Percentiles rank a stretch among this genome's conserved stretches.
Conservation (phyloP, 2,329 filamentous ascomycete species). For the Pseudocercospora pini-densiflorae region DNA sequence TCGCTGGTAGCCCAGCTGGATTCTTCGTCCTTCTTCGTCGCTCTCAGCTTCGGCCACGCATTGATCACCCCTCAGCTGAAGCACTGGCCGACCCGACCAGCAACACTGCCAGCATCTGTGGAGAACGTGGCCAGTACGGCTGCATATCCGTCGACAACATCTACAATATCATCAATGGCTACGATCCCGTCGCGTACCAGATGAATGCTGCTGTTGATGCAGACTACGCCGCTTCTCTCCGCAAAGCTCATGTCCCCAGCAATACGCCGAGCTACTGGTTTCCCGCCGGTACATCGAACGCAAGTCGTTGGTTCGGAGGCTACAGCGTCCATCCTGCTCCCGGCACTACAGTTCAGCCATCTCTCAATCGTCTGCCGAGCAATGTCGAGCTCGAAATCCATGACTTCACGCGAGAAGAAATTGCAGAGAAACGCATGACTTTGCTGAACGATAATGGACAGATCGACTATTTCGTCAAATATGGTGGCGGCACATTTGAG, state of each 20-base stretch:
- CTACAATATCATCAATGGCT: constrained; percentile 85
- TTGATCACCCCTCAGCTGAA: constrained; percentile 75
- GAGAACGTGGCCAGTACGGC: constrained; percentile 79
- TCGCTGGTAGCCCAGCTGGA: constrained; percentile 85
- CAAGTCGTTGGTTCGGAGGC: constrained; percentile 46
- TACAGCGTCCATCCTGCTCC: constrained; percentile 37
- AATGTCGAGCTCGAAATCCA: constrained; percentile 91
- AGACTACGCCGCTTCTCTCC: constrained; percentile 75
- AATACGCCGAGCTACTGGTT: constrained; percentile 59
- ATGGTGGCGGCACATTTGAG: constrained; percentile 84
- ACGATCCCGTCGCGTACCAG: constrained; percentile 84
- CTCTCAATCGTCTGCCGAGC: constrained; percentile 48
- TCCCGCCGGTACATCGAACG: constrained; percentile 36
- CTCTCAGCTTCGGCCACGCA: constrained; percentile 73
- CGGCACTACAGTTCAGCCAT: constrained; percentile 37
- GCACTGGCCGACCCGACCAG: constrained; percentile 65
- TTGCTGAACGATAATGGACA: constrained; percentile 96
- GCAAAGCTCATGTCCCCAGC: constrained; percentile 77
- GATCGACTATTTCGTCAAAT: constrained; percentile 85
- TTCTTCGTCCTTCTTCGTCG: constrained; percentile 90
- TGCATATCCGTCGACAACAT: constrained; percentile 94
- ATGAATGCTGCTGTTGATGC: constrained; percentile 90
- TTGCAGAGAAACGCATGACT: constrained; percentile 85
- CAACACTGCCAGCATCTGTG: constrained; percentile 64
- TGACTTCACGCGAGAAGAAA: constrained; percentile 89